phyloP scores from a whole-genome alignment of 2,329 filamentous ascomycete genomes.

The Alternaria hordeiaustralica region DNA sequence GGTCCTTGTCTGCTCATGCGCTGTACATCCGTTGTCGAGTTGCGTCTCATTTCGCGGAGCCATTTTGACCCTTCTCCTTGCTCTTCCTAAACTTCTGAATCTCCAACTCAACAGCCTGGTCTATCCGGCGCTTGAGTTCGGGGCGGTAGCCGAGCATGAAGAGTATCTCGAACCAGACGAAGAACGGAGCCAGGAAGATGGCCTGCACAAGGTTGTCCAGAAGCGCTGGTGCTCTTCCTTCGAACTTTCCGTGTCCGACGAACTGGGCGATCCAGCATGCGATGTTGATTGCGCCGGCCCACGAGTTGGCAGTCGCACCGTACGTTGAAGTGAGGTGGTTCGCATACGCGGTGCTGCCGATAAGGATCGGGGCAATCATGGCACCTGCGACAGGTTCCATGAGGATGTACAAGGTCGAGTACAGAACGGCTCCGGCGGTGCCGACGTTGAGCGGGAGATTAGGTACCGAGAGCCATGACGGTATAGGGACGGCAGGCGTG shows the following conservation, averaged over 20 bases:
- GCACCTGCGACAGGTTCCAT: slow-evolving; percentile 93
- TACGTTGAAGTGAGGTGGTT: slow-evolving; percentile 76
- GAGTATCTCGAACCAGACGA: slow-evolving; percentile 94
- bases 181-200: slow-evolving; percentile 90
- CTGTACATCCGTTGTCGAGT: background rate
- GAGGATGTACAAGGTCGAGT: slow-evolving; percentile 82
- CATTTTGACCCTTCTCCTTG: slow-evolving; percentile 55
- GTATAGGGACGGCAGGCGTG: slow-evolving; percentile 60
- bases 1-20: background rate
- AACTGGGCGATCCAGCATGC: slow-evolving; percentile 89
- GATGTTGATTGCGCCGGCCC: slow-evolving; percentile 72
- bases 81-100: slow-evolving; percentile 72
- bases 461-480: slow-evolving; percentile 60
- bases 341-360: slow-evolving; percentile 74
- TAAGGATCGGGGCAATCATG: slow-evolving; percentile 75
- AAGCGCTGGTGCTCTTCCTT: slow-evolving; percentile 85
- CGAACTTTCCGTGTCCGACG: slow-evolving; percentile 86
- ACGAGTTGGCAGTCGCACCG: slow-evolving; percentile 65
- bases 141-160: slow-evolving; percentile 91
- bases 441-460: slow-evolving; percentile 67
- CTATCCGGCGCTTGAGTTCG: slow-evolving; percentile 81
- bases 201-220: slow-evolving; percentile 93
- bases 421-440: slow-evolving; percentile 65
- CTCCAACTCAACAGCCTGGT: slow-evolving; percentile 76
- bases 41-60: slow-evolving; percentile 26